Base-by-base conservation (phyloP, 2,329 filamentous ascomycete species). In the Hypomyces perniciosus region DNA sequence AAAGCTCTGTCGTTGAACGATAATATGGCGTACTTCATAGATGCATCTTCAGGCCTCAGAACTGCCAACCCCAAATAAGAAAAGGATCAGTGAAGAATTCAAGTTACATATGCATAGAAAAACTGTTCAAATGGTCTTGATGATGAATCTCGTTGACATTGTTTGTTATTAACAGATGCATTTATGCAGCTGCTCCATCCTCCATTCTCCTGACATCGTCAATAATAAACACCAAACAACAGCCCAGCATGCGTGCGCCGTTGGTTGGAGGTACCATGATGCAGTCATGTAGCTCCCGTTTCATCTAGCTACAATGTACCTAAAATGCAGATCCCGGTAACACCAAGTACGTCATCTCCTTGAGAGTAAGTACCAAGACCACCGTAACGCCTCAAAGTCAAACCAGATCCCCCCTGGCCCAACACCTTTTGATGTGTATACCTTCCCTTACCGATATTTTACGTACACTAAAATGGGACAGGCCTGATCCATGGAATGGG, bases 391-490 rank as follows among this genome's bases (percentile, higher is more conserved):
- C 62, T 51, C 55, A 55, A 62, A 61, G 56, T 54, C 53, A 61
- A 61, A 56, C 56, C 51, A 56, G 54, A 45, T 56, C 53, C 50
- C 51, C 54, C 62, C 60, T 63, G 57, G 56, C 56, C 69, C 67
- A 71, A 69, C 71, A 73, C 62, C 66, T 73, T 75, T 76, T 74
- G 59, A 63, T 65, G 68, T 74, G 67, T 70, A 67, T 73, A 67
- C 48, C 50, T 52, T 71, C 62, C 63, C 67, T 67, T 61, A 61
- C 69, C 62, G 59, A 63, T 63, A 63, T 70, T 20, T 62, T 68
- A 72, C 62, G 64, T 71, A 69, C 68, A 70, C 35, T 51, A 56
- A 59, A 13, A 37, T 31, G 26, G 34, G 41, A 49, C 44, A 38
- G 13, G 45, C 43, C 44, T 31, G 45, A 10, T 7, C n/a, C 45